Percentiles rank a stretch among this genome's conserved stretches.
These are phyloP conservation scores for Acarospora socialis DNA, from an alignment of 2,329 filamentous ascomycete species.

Conservation along the genomic window DNA sequence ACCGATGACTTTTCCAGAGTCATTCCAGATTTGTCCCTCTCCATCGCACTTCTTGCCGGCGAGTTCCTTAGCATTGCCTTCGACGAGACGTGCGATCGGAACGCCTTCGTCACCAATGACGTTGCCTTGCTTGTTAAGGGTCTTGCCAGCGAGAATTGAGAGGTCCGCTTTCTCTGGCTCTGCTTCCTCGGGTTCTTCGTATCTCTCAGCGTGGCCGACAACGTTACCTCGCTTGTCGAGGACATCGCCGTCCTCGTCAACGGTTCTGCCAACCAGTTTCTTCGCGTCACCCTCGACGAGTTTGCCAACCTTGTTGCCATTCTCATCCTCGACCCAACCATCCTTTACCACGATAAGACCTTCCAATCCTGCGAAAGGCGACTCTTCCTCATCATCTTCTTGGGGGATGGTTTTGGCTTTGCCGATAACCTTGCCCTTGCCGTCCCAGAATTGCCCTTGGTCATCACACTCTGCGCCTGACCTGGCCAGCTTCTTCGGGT, in stretches of 20 bases:
- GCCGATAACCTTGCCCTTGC: slow-evolving; percentile 48
- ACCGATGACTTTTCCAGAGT: slow-evolving; percentile 41
- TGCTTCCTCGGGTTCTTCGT: slow-evolving; percentile 34
- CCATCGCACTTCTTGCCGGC: slow-evolving; percentile 41
- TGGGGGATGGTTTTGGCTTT: slow-evolving; percentile 35
- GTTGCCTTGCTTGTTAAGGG: slow-evolving; percentile 44
- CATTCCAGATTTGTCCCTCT: slow-evolving; percentile 42
- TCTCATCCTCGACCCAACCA: slow-evolving; percentile 35
- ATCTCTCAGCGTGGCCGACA: slow-evolving; percentile 42
- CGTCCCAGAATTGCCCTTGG: slow-evolving; percentile 50
- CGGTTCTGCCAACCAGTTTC: slow-evolving; percentile 43
- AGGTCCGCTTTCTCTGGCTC: slow-evolving; percentile 33
- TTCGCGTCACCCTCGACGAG: slow-evolving; percentile 45
- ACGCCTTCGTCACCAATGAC: slow-evolving; percentile 39
- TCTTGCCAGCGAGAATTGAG: slow-evolving; percentile 38
- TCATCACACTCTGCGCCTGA: slow-evolving; percentile 33
- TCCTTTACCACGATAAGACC: slow-evolving; percentile 33
- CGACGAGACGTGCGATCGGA: slow-evolving; percentile 41
- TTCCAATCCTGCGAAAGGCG: slow-evolving; percentile 31
- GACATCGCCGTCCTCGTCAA: slow-evolving; percentile 50
- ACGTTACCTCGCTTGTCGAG: slow-evolving; percentile 48
- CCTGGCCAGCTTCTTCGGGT: slow-evolving; percentile 45
- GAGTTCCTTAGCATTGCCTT: slow-evolving; percentile 42
- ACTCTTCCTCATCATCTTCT: slow-evolving; percentile 26
- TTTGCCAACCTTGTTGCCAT: slow-evolving; percentile 33